Conservation (phyloP, 1,284 basidiomycete species). For the Ustilago sp. region DNA sequence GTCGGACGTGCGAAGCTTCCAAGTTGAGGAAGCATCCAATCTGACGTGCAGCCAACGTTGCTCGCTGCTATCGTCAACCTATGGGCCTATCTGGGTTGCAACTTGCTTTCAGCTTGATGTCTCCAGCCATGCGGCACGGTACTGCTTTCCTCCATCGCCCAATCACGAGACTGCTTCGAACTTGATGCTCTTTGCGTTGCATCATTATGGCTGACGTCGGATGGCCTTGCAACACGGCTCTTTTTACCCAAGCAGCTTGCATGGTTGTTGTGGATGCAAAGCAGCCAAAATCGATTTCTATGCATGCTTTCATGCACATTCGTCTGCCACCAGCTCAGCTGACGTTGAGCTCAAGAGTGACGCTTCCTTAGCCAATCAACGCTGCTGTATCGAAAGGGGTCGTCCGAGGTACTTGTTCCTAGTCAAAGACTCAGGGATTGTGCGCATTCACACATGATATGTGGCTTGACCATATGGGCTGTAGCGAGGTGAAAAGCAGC, state of each 20-base stretch:
- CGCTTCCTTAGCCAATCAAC: not conserved
- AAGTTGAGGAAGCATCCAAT: no score
- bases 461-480: no score
- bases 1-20: no score
- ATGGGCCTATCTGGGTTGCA: not conserved
- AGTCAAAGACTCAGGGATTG: no score
- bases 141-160: not conserved
- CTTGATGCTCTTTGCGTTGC: not conserved
- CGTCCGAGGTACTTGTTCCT: no score
- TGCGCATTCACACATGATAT: no score
- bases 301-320: not conserved
- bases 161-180: not conserved
- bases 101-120: not conserved
- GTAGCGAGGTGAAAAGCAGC: no score
- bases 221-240: not conserved
- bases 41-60: not conserved
- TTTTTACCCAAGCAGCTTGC: conserved; percentile 2
- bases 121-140: not conserved
- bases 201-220: not conserved
- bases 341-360: not conserved
- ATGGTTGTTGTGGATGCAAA: not conserved
- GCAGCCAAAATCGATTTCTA: not conserved
- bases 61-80: no score
- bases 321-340: not conserved
- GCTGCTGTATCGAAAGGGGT: not conserved